Conservation (phyloP, 2,329 filamentous ascomycete genomes). For the Colletotrichum sp. region DNA sequence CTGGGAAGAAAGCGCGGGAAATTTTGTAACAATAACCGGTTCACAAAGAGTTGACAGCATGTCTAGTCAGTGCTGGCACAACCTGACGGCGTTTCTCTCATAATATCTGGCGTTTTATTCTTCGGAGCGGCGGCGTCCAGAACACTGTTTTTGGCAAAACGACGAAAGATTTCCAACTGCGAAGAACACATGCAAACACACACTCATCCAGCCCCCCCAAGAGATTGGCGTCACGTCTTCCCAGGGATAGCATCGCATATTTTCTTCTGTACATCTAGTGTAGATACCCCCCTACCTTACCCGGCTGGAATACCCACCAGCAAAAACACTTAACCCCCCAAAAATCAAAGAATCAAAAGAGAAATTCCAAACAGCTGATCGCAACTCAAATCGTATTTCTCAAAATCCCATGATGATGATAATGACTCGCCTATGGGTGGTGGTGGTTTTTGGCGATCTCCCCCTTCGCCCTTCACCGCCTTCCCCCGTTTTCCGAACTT, state of each 20-base stretch:
- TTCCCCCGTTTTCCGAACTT: background rate
- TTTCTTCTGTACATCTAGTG: conserved; percentile 2
- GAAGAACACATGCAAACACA: background rate
- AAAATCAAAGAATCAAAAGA: background rate
- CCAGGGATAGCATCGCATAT: background rate
- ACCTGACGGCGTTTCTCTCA: background rate
- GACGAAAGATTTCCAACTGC: background rate
- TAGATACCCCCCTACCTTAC: background rate
- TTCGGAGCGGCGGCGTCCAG: background rate
- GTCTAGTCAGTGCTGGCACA: background rate
- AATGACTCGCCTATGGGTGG: background rate
- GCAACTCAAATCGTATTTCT: background rate
- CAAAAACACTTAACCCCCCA: background rate
- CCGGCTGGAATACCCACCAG: background rate
- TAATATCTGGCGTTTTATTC: background rate
- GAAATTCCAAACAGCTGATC: background rate
- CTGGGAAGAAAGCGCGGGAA: background rate
- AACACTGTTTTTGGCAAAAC: background rate
- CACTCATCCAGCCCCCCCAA: background rate
- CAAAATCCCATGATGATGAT: background rate
- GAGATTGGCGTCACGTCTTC: background rate
- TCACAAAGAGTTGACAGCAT: background rate
- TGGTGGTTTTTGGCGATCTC: background rate
- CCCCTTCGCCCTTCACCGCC: background rate
- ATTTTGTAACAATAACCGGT: background rate